These are phyloP conservation scores for Teratosphaeria destructans DNA, from an alignment of 2,329 filamentous ascomycete species.

Conservation along the genomic window DNA sequence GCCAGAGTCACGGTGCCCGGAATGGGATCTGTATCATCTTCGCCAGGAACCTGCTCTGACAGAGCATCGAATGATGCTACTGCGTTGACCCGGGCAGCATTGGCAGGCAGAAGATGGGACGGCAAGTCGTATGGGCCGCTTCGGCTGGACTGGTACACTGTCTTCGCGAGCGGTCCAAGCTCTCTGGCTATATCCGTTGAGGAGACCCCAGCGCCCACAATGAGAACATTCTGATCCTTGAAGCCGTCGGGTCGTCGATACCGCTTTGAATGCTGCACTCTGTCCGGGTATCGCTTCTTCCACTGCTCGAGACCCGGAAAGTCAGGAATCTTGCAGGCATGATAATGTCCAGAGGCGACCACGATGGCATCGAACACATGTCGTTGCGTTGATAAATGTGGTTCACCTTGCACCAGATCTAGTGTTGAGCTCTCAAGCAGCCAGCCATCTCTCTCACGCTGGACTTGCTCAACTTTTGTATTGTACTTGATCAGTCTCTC, in stretches of 20 bases:
- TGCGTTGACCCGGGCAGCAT: conserved; percentile 43
- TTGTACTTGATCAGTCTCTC: conserved; percentile 43
- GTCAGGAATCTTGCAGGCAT: conserved; percentile 40
- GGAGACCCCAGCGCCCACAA: conserved; percentile 48
- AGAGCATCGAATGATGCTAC: conserved; percentile 36
- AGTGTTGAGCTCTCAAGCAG: conserved; percentile 40
- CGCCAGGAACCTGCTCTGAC: not conserved
- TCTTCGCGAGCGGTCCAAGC: conserved; percentile 34
- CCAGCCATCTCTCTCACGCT: conserved; percentile 43
- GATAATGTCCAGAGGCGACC: conserved; percentile 47
- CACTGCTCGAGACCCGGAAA: conserved; percentile 38
- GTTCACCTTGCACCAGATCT: conserved; percentile 3
- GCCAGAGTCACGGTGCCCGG: conserved; percentile 43
- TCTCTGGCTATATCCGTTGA: conserved; percentile 46
- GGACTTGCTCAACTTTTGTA: conserved; percentile 47
- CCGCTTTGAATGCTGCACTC: conserved; percentile 42
- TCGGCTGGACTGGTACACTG: conserved; percentile 47
- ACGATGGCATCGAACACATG: conserved; percentile 39
- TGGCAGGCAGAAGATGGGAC: conserved; percentile 42
- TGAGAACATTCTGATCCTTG: conserved; percentile 45
- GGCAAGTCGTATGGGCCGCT: conserved; percentile 52
- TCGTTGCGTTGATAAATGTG: not conserved
- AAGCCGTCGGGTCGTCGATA: conserved; percentile 40
- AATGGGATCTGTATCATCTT: conserved; percentile 27
- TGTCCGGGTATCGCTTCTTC: conserved; percentile 36